Evolutionary conservation across 169 alveolate genomes (phyloP), one percentile per base, ranked within the genome.

Genomic region (Besnoitia besnoiti): DNA sequence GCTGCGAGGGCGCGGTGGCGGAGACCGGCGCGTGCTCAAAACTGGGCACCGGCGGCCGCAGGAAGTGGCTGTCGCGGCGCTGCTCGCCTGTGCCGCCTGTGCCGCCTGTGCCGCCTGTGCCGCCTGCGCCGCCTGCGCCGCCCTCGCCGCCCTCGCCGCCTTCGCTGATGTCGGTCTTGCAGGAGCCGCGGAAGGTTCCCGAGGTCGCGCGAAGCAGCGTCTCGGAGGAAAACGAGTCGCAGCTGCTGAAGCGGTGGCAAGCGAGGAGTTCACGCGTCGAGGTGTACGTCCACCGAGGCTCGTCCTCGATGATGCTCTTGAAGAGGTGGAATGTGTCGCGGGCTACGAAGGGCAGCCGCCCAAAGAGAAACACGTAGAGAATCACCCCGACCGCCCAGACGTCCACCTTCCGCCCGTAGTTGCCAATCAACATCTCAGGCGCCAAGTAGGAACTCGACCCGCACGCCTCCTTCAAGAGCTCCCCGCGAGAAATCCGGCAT

Each of bases 391-490:
- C 55, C 27, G 85, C 85, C 91, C 91, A 87, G 12, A 87, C 30
- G 91, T 87, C 91, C 44, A 87, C 91, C 27, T 40, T 50, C 67
- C 82, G 39, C 40, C 82, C 91, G 62, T 87, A 87, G 62, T 42
- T 39, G 16, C 91, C 91, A 55, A 46, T 87, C 37, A 87, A 33
- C 51, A 61, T 62, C 82, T 87, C 91, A 21, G 91, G 91, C 35
- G 91, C 91, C 42, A 85, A 33, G 77, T 85, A 85, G 39, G 80
- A 2, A 14, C 42, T 7, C 59, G 91, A 85, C 16, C 91, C 91
- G 42, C 91, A 85, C 44, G 87, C 87, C 21, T 77, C 87, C 40
- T 77, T 37, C 39, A 77, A 37, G 33, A 77, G 87, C 87, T 19
- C 59, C 44, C 40, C 2, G 30, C 42, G 2, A 12, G 61, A n/a